Evolutionary conservation across 225 moss, liverwort and hornwort genomes (phyloP), one percentile per base, ranked within the genome.

Genomic region (Ulota crispa): DNA sequence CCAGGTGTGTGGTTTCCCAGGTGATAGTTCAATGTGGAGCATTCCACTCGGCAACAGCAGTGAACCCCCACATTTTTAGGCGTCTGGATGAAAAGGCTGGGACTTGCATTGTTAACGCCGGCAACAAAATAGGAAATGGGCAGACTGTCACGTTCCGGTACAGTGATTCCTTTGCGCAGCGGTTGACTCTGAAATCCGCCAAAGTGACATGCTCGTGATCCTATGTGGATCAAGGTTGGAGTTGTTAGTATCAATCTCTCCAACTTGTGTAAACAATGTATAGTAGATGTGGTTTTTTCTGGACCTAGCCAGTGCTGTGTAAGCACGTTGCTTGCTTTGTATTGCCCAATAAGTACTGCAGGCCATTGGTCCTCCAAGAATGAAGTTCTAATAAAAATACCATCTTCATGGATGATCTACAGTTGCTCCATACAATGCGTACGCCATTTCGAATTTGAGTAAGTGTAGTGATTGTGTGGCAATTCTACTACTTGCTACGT

Each of bases 101-200:
- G 24, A 85, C 85, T 1, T 88, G 88, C 28, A 79, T 85, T 16
- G 79, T 85, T 42, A 79, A 72, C 43, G 59, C 82, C 27, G 85
- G 88, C 15, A 2, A 26, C 0, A 6, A 0, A 7, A 5, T 88
- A 7, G 8, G 0, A 6, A 82, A 75, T 31, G 82, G 31, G 14
- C 1, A 15, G 3, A 36, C 54, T 0, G 6, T 88, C 50, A 27
- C 7, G 8, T 88, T 88, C 75, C 14, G 26, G 23, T 88, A 88
- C n/a, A 31, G 3, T 0, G 82, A 82, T 75, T 76, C 80, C 52
- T 54, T 39, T 52, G 72, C 0, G 79, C 57, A 88, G 45, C 0
- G 63, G 0, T 39, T 88, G 16, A 30, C 64, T 20, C 28, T 85
- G 11, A 65, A 37, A 1, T 88, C 85, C 1, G 85, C 82, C 8